phyloP scores from a whole-genome alignment of 495 filamentous ascomycete genomes.

The Neurospora sp. region DNA sequence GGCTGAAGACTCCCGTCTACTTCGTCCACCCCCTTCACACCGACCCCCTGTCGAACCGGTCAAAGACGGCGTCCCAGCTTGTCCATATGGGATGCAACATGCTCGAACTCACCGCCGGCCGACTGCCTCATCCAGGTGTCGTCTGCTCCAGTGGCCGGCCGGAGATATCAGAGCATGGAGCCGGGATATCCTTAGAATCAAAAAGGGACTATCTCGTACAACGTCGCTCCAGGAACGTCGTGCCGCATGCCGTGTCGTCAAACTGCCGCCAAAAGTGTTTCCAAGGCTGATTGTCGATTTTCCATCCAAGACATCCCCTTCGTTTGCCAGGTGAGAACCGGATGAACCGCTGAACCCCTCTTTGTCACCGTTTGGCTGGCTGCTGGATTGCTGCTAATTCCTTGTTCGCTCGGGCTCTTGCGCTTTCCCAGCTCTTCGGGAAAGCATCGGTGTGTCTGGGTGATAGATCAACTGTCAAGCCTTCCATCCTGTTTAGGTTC shows the following conservation, averaged over 20 bases:
- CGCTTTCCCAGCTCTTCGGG: background rate
- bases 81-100: background rate
- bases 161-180: background rate
- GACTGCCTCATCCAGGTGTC: background rate
- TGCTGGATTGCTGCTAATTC: background rate
- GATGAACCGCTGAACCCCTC: background rate
- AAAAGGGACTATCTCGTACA: background rate
- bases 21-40: background rate
- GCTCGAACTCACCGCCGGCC: background rate
- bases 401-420: background rate
- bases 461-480: slow-evolving; percentile 9
- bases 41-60: background rate
- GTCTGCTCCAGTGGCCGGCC: background rate
- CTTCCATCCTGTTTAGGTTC: slow-evolving; percentile 16
- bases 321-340: background rate
- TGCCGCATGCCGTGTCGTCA: background rate
- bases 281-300: background rate
- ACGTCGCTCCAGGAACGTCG: background rate
- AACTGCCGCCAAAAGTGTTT: background rate
- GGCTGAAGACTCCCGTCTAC: slow-evolving; percentile 11
- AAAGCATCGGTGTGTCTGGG: slow-evolving; percentile 7
- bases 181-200: background rate
- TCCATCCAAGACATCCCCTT: background rate
- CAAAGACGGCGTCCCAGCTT: background rate
- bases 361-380: background rate